These are phyloP conservation scores for Candida tetrigidarum DNA, from an alignment of 1,139 yeast genomes.

Conservation along the genomic window DNA sequence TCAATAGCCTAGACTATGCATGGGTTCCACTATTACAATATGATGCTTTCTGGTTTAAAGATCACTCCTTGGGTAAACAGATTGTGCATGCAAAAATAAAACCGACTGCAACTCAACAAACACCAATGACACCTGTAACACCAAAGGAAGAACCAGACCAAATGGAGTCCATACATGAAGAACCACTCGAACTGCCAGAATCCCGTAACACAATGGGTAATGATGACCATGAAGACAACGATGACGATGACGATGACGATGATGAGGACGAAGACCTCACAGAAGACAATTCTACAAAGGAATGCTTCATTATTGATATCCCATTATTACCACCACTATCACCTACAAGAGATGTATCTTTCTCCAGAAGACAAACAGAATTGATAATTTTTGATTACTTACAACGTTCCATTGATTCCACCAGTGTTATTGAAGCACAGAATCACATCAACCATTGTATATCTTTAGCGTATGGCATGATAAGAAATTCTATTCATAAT, in stretches of 20 bases:
- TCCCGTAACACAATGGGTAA: no score
- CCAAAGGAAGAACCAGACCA: no score
- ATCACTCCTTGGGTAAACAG: constrained; percentile 1
- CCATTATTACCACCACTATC: constrained; percentile 34
- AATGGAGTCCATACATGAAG: no score
- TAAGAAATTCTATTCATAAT: no score
- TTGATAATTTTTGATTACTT: constrained; percentile 28
- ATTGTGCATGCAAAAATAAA: not conserved
- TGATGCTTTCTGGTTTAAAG: constrained; percentile 12
- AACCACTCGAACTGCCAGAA: no score
- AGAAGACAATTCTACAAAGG: not conserved
- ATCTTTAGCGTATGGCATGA: constrained; percentile 16
- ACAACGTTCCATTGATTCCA: constrained; percentile 7
- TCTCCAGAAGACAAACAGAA: constrained; percentile 38
- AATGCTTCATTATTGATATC: constrained; percentile 19
- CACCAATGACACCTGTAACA: constrained; percentile 12
- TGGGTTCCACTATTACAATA: constrained; percentile 14
- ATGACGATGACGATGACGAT: constrained; percentile 7
- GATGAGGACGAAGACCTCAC: not conserved
- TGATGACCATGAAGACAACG: no score
- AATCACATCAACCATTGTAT: constrained; percentile 16
- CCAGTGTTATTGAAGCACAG: constrained; percentile 8
- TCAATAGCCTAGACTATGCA: constrained; percentile 7
- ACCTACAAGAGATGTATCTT: constrained; percentile 31
- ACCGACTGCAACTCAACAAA: not conserved